Base-by-base conservation (phyloP, 352 stramenopile genomes). In the Globisporangium acanthophoron region DNA sequence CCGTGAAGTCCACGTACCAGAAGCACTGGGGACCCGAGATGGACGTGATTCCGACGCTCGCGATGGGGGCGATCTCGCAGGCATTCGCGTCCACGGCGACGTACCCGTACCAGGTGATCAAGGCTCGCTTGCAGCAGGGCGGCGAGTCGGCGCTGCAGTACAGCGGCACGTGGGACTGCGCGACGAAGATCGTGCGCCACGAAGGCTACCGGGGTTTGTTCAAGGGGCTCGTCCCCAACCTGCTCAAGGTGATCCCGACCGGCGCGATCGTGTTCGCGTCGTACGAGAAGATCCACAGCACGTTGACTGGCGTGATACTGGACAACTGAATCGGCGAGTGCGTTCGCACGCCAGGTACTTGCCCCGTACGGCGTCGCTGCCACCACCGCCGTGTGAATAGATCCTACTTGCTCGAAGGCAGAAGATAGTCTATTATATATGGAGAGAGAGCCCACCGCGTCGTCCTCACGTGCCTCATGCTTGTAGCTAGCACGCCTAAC, bases 101-200 rank as follows among this genome's bases (percentile, higher is more conserved):
- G 16, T 99, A 98, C 71, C 96, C 96, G 20, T 90, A 98, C 55
- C 96, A 99, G 74, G 92, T 99, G 13, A 92, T 99, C 50, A 99
- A 99, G 78, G 86, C 94, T 16, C 78, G 97, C 56, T 66, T 99
- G 18, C 97, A 99, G 63, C 94, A 99, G 67, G 77, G 85, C 85
- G 68, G 90, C 37, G 68, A 72, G 18, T 71, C 66, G 8, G 84
- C 84, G 15, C 61, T 72, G n/a, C 86, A 97, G 39, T 98, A 98
- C 71, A 74, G 56, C 33, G 90, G 91, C 59, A 96, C 97, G 5
- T 82, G 88, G 67, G 80, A 96, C 61, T 98, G 92, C 61, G 86
- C 91, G 1, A 67, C 61, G 35, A 94, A 90, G 62, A 98, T 98
- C 44, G 62, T 97, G 69, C 71, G 71, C 61, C 75, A 66, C 58